Base-by-base conservation (phyloP, 2,329 filamentous ascomycete genomes). In the Penicillium psychrosexuale region DNA sequence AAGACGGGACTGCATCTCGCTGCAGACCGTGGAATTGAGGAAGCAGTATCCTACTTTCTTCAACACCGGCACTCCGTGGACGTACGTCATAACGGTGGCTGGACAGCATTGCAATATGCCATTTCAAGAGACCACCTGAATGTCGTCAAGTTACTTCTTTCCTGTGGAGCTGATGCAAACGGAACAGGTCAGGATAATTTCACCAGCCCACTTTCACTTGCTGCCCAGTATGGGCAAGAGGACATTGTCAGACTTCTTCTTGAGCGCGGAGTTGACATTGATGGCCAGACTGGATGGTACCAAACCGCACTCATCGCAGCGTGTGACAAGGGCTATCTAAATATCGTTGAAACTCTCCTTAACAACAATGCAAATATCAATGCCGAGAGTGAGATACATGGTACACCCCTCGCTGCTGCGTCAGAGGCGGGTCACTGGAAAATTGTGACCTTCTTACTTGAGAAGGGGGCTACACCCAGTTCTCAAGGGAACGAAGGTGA, bases 151-250 rank as follows among this genome's bases (percentile, higher is more conserved):
- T 24, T 40, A 1, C 47, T 49, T 8, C 27, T 49, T 27, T n/a
- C 36, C 5, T 0, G 17, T 3, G 47, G 47, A 8, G 47, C 47
- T 1, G 17, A 49, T 22, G 12, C 34, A 31, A 40, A 49, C 1
- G 7, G 8, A 31, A 1, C 2, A 8, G 3, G 11, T 0, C 3
- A 19, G 11, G 1, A 38, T 2, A 2, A 0, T 2, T 3, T 8
- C 5, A 37, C 9, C 15, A 4, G 1, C 24, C 44, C 44, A 6
- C 46, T 48, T 30, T 12, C 46, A 40, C 0, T 5, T n/a, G 46
- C 46, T 15, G 27, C 36, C 33, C 9, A 30, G 6, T 4, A 5
- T 13, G 36, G 47, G 0, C 9, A 2, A 22, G 27, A 39, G 1
- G 13, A 5, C 11, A 24, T 13, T 2, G 5, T 4, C 8, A 22